Evolutionary conservation across 2,329 filamentous ascomycete genomes (phyloP), one percentile per base, ranked within the genome.

Genomic region (Ciborinia camelliae): DNA sequence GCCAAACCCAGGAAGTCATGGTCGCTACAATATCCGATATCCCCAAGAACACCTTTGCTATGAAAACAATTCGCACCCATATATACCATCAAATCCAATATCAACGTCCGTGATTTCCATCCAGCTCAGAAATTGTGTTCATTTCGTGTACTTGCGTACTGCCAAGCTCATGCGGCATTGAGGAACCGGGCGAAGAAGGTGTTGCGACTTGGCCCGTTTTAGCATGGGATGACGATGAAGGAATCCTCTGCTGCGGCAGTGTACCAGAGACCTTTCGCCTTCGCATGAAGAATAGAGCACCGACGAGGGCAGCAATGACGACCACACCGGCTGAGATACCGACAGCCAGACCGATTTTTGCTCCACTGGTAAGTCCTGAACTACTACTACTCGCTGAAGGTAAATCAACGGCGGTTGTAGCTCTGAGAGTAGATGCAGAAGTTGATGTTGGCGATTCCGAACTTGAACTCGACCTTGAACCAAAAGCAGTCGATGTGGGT

Each of bases 401-500:
- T 3, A 2, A 15, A 2, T 50, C 26, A 35, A 35, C 14, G 15
- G 60, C 7, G 3, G 50, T 20, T 6, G 28, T 41, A 2, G 20
- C 41, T 23, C 4, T 28, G 15, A 15, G 35, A 20, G 35, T 41
- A 55, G 52, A 55, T 26, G 23, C 12, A n/a, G 47, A 50, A 20
- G 58, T 51, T 30, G 35, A 23, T 8, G 26, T 32, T 18, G 10
- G 28, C n/a, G 47, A 41, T 26, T 14, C n/a, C 20, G 30, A 15
- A 45, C n/a, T 39, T 9, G 47, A 28, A 28, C 45, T 30, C 0
- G 47, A 18, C 8, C 30, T 28, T 30, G 57, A 60, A 37, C 30
- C n/a, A 23, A 62, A 62, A 37, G 35, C 60, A 6, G 60, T 62
- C 14, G 20, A 30, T 47, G 60, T 55, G 0, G 60, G n/a, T 15